Evolutionary conservation across 495 filamentous ascomycete species (phyloP), one percentile per base, ranked within the genome.

Genomic region (Amphirosellinia nigrospora): DNA sequence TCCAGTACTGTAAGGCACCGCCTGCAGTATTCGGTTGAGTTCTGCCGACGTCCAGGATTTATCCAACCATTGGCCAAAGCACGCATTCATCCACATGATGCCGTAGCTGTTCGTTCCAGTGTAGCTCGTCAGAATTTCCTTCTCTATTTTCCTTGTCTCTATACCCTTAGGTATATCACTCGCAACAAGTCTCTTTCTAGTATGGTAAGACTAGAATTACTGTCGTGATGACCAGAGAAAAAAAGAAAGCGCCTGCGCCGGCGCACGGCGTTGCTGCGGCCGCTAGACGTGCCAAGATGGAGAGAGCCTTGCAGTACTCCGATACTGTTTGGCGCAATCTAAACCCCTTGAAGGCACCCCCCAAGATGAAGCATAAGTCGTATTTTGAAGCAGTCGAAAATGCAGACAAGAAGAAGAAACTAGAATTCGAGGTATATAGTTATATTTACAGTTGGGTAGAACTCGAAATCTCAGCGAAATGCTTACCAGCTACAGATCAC

Each of bases 331-430:
- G 74, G 75, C 70, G 72, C 36, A 55, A 38, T 41, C 66, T 78
- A 16, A 78, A 78, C 36, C 68, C 76, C 0, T 59, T 77, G n/a
- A 78, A 78, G 67, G 73, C 68, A 50, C 63, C 76, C 48, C 68
- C 79, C 16, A 86, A 79, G 56, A 78, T 81, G 58, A 86, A 84
- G 71, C 81, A 87, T 72, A 82, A 84, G 72, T 81, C 86, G 15
- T 86, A 82, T 59, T 86, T 85, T 67, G 86, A 88, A 72, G 81
- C 84, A 53, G 79, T 86, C 58, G 83, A 87, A 66, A 88, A 87
- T 68, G 78, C 80, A 55, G 82, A 87, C 56, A 87, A 85, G 79
- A 87, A 88, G 75, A 87, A 86, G 70, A 87, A 86, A 69, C 73
- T 86, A 68, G 83, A 86, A 71, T 83, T 78, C 71, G 63, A 84